Evolutionary conservation across 495 filamentous ascomycete species (phyloP), one percentile per base, ranked within the genome.

Genomic region (Tuber borchii): DNA sequence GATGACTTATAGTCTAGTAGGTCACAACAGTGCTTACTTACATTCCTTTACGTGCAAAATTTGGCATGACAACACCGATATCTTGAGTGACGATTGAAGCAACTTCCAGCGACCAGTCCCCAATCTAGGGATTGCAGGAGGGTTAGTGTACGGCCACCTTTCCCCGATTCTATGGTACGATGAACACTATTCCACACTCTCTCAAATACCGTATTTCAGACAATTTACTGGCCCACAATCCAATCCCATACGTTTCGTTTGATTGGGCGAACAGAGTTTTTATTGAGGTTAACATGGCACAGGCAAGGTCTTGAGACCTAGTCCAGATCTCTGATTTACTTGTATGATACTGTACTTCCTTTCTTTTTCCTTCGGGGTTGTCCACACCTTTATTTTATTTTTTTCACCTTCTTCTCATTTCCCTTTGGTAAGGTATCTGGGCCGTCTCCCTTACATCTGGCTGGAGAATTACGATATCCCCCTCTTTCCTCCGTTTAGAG

Each of bases 21-120:
- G 34, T 48, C 19, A 34, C 56, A 56, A 73, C 44, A 65, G 39
- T 51, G 70, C 75, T 77, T 71, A 71, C 68, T 44, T 19, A 69
- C 42, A 45, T 65, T 19, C 3, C 56, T 34, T 34, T 34, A 34
- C 10, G 14, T 34, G 26, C 14, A 61, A 61, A 16, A 26, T 26
- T 22, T 46, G 73, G 74, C 68, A 69, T 34, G 72, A 71, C 22
- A 48, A 42, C 46, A 70, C 75, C 69, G 22, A 76, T 73, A n/a
- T 39, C 77, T 46, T 74, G 43, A 77, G 77, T 69, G 48, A 42
- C 71, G 71, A 77, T 78, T 69, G 48, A 42, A 74, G 65, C 68
- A 22, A 65, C 65, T 77, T 69, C 31, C 40, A 43, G 73, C n/a
- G 12, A 8, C n/a, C 22, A 17, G 26, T 65, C 4, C 17, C 56